Evolutionary conservation across 345 rosid species (phyloP).

Genomic region (Populus simonii): DNA sequence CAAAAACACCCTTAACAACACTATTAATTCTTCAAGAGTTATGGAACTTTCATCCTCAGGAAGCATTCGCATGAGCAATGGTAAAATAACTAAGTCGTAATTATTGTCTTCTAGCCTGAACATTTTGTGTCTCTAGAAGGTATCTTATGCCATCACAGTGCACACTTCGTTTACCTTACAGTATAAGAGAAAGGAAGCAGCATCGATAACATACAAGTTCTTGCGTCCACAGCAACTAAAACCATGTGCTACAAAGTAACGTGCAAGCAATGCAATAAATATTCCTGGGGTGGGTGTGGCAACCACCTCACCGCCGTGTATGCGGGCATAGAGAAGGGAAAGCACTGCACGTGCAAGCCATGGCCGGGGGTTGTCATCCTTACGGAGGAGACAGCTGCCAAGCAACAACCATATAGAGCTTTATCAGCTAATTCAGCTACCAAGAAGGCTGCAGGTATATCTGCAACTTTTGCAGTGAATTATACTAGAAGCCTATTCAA

Average conservation of each 20-base stretch:
- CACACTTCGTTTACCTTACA: not conserved
- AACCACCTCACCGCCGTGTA: constrained; percentile 38
- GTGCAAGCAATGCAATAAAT: constrained; percentile 47
- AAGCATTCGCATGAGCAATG: too few species aligned
- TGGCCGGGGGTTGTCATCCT: constrained; percentile 53
- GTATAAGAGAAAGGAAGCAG: not conserved
- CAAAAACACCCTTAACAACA: too few species aligned
- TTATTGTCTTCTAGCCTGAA: not conserved
- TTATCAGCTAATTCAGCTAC: not conserved
- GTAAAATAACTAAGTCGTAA: not conserved
- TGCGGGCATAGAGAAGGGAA: constrained; percentile 44
- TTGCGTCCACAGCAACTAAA: not conserved
- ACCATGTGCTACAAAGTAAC: constrained; percentile 46
- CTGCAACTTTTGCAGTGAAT: not conserved
- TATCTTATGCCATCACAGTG: not conserved
- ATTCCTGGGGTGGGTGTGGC: constrained; percentile 54
- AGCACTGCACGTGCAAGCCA: constrained; percentile 50
- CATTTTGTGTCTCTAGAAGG: not conserved
- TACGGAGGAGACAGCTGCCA: not conserved
- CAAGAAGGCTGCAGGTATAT: constrained; percentile 13
- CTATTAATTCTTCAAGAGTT: too few species aligned
- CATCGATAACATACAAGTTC: not conserved
- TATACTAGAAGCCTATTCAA: not conserved
- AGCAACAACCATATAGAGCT: not conserved
- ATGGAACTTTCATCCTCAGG: too few species aligned